Evolutionary conservation across 768 basidiomycete species (phyloP).

Genomic region (Russula sp.): DNA sequence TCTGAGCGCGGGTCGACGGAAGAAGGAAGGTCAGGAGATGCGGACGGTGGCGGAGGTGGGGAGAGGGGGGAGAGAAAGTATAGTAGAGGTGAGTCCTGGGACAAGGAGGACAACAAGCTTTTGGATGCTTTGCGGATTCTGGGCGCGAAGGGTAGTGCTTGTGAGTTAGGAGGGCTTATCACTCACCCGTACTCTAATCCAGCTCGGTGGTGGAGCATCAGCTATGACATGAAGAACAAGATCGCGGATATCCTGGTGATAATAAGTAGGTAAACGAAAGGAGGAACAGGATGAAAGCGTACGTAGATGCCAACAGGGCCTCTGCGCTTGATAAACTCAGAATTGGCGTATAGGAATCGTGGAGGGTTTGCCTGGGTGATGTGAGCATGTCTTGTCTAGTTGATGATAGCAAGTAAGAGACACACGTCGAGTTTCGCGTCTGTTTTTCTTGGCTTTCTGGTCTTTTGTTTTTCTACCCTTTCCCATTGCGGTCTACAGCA

Average conservation of each 20-base stretch:
- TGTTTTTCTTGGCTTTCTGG: conserved; percentile 57
- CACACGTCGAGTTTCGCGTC: conserved; percentile 55
- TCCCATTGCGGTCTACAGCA: conserved; percentile 41
- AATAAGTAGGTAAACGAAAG: too few relatives aligned
- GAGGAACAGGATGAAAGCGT: too few relatives aligned
- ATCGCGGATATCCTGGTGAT: too few relatives aligned
- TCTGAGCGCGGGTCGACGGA: too few relatives aligned
- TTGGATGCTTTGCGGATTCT: conserved; percentile 71
- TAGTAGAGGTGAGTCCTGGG: conserved; percentile 40
- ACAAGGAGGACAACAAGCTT: conserved; percentile 77
- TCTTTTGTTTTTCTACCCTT: conserved; percentile 65
- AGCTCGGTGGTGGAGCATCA: too few relatives aligned
- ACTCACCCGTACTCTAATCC: too few relatives aligned
- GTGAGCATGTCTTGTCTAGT: too few relatives aligned
- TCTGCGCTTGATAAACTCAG: conserved; percentile 54
- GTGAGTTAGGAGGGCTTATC: neutral
- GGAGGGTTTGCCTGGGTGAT: conserved; percentile 46
- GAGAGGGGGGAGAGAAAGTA: too few relatives aligned
- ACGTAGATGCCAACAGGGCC: too few relatives aligned
- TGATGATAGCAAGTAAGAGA: too few relatives aligned
- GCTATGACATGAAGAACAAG: too few relatives aligned
- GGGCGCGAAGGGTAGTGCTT: neutral
- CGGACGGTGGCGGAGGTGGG: conserved; percentile 23
- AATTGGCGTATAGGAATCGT: conserved; percentile 74
- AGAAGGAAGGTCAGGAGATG: too few relatives aligned